Base-by-base conservation (phyloP, 179 eudicot species). In the Spinacia oleracea region DNA sequence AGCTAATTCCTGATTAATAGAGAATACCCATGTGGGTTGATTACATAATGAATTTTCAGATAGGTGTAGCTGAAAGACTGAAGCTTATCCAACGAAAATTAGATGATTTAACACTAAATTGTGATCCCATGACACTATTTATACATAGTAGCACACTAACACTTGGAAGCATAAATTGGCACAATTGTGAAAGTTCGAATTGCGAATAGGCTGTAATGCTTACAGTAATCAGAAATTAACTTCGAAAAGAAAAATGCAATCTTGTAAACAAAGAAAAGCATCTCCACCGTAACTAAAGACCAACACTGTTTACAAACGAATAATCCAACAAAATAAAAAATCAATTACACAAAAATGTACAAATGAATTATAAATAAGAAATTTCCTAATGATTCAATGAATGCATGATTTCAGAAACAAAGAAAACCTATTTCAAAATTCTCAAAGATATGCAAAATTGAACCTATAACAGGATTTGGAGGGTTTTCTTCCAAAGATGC, bases 181-280 rank as follows among this genome's bases (percentile, higher is more conserved):
- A 43, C 6, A 46, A 46, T 45, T 15, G 6, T 15, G 10, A 70
- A 25, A 46, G 25, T 45, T 25, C 2, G 20, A 70, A 27, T 21
- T 7, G 25, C 34, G 70, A 38, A 35, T 6, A 64, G 18, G 9
- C n/a, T 15, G 4, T 40, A 67, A 40, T 15, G 10, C 43, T 34
- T 66, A 1, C 45, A 0, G 21, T 9, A 6, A 35, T 38, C 71
- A 6, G 23, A 0, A 27, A 69, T 38, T 50, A 10, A 69, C 15
- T 10, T 69, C 25, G 20, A 42, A 40, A 11, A 14, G 35, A 9
- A 69, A 9, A 67, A 67, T 20, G 46, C 16, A 67, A 20, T 5
- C 74, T 45, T 70, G 74, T 27, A 70, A 45, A 48, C 59, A 71
- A 71, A 69, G 32, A 43, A 69, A n/a, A 42, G 53, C 72, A 69